Base-by-base conservation (phyloP, 306 rosid genomes). In the Vigna nakashimae region DNA sequence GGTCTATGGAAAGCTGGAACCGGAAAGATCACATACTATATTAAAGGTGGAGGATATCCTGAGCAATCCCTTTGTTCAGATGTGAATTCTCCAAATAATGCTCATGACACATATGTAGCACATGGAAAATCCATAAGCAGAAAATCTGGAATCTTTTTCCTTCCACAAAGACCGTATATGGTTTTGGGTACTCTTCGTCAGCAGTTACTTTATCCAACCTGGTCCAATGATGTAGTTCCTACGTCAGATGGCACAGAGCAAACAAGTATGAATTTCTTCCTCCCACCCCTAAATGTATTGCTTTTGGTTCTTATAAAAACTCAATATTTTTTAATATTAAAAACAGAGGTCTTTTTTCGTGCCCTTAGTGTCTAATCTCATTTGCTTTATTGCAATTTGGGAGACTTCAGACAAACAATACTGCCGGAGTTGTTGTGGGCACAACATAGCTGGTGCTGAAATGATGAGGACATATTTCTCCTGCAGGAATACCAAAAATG, bases 161-260 rank as follows among this genome's bases (percentile, higher is more conserved):
- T 92, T 79, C 99, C 99, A 48, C 99, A 95, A 85, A 92, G 93
- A 77, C 99, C 99, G 1, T 95, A 95, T 69, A 95, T 95, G 99
- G 99, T 92, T 75, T 82, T 95, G 89, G 99, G 98, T 69, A 84
- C 96, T 57, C 98, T 95, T 71, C 97, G 96, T 57, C 93, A 95
- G 69, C 99, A 92, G 67, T 81, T 95, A 59, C 94, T 95, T 49
- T 95, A 95, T 87, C 99, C 99, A 82, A 92, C 82, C 34, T 95
- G 99, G 99, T 84, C 87, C 2, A 87, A 88, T 6, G 88, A 89
- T 52, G 79, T 72, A n/a, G 74, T 82, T 83, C 56, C 89, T 70
- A 59, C 70, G 30, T 80, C 84, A 20, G 87, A 84, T 17, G 24
- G 79, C 78, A 63, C 79, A 48, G 50, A 80, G n/a, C 38, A 84